Base-by-base conservation (phyloP, 1,284 basidiomycete genomes). In the Neonothopanus nambi region DNA sequence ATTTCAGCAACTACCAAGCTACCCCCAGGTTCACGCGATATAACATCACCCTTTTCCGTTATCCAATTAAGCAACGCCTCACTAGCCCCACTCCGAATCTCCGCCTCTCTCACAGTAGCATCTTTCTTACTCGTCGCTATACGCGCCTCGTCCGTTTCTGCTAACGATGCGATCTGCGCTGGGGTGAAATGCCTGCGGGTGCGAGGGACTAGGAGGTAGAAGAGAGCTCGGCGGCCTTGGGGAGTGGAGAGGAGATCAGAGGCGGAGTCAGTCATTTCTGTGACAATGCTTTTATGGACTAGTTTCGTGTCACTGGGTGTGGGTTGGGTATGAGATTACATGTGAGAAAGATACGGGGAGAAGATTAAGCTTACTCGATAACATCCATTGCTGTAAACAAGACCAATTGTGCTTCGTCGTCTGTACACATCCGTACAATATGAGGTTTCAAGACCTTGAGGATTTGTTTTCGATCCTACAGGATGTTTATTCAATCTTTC, bases 301-400 rank as follows among this genome's bases (percentile, higher is more conserved):
- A 94, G 78, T 73, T 94, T 95, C 3, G 93, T 95, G 66, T 95
- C 93, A 61, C 91, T 93, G 61, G 5, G 17, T 33, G 46, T 33
- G 20, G 41, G 62, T 8, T 28, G 3, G n/a, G 21, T 23, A 28
- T 35, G 21, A 38, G 17, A 20, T 13, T 53, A n/a, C 42, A 21
- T 28, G 46, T 42, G 20, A 21, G 17, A 33, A 33, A 3, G 35
- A 30, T 13, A 6, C 11, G 3, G n/a, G 24, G 35, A n/a, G n/a
- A n/a, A n/a, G n/a, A n/a, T n/a, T n/a, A n/a, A n/a, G n/a, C 82
- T 48, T 66, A 93, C 91, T 95, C 93, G 49, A 91, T 87, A 41
- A 89, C 81, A 66, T 95, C 93, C 15, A 95, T 76, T 1, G 90
- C 89, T 0, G 91, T 91, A 70, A 95, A 95, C 2, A 96, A 72